Evolutionary conservation across 257 asterid species (phyloP), one percentile per base, ranked within the genome.

Genomic region (Coffea canephora): DNA sequence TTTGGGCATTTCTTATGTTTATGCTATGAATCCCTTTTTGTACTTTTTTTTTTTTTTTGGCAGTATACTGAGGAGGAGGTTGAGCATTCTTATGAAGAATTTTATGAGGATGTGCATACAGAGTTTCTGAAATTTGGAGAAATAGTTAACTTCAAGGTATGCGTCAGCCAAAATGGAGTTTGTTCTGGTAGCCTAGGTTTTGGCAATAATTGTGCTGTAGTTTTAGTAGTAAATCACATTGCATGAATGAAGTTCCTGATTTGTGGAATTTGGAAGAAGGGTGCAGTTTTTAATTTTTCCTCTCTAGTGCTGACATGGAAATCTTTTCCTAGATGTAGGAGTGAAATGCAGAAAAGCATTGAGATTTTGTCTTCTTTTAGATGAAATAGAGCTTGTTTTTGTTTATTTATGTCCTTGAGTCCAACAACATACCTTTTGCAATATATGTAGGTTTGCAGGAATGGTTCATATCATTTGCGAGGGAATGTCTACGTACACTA

Each of bases 91-190:
- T 95, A 89, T 81, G 99, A 95, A 89, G 99, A 93, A 85, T 95
- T 93, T 78, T 95, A 95, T 75, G 98, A 95, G 90, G 98, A 95
- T 74, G 99, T 95, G 78, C 99, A 95, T 85, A 93, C 99, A 23
- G 98, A 95, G 81, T 93, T 95, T 83, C 87, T 93, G 92, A 95
- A 93, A 85, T 95, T 91, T 55, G 99, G 99, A 79, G 99, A 92
- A 87, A 88, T 95, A 73, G 84, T 93, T 61, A 95, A 95, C 90
- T 92, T 95, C 89, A 95, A 95, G 99, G 99, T 95, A 87, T 59
- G 70, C 46, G 66, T 65, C 77, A 31, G 75, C 65, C 73, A 36
- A 55, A 18, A 13, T 76, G 13, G 43, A 23, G 5, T 46, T 62
- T 61, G 45, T 43, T 1, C 69, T n/a, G 8, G 16, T 16, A 71